Evolutionary conservation across 1,284 basidiomycete species (phyloP), one percentile per base, ranked within the genome.

Genomic region (Sanghuangporus baumii): DNA sequence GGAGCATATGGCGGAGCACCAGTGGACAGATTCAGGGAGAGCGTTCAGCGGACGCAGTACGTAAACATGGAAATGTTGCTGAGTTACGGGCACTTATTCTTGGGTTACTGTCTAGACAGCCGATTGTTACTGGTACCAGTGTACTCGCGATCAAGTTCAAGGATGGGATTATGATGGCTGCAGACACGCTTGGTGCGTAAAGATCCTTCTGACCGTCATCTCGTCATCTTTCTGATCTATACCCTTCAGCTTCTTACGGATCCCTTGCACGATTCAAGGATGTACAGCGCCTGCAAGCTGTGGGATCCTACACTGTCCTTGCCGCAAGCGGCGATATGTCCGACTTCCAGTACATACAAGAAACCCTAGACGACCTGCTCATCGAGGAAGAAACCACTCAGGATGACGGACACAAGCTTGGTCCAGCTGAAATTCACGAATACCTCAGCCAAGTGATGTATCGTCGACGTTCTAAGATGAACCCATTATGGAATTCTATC

Each of bases 131-230:
- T 0, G 97, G 96, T 68, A 97, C 96, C 4, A 96, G 93, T 61
- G 94, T 99, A 7, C 83, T 99, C 43, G 97, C 91, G 6, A 81
- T 99, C 74, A 92, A 92, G 75, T 99, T 86, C 83, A 94, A 96
- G 74, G 94, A 94, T 70, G 96, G 97, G 2, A 88, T 99, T 68
- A 98, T 99, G 94, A 88, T 99, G 79, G 95, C 97, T n/a, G 94
- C 97, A 40, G 96, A 99, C 80, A 98, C 91, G 69, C 88, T 99
- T 57, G 94, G 94, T 95, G 65, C 36, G 72, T 66, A 46, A 18
- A 34, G 2, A 41, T 18, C 43, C 8, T 34, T 55, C 51, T n/a
- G n/a, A 8, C 26, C 16, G 61, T 34, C n/a, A 41, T 14, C 20
- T 63, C 74, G 70, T 47, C 34, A 41, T 20, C 41, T 58, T 48